phyloP scores from a whole-genome alignment of 768 basidiomycete genomes.

The Lyophyllum semitale region DNA sequence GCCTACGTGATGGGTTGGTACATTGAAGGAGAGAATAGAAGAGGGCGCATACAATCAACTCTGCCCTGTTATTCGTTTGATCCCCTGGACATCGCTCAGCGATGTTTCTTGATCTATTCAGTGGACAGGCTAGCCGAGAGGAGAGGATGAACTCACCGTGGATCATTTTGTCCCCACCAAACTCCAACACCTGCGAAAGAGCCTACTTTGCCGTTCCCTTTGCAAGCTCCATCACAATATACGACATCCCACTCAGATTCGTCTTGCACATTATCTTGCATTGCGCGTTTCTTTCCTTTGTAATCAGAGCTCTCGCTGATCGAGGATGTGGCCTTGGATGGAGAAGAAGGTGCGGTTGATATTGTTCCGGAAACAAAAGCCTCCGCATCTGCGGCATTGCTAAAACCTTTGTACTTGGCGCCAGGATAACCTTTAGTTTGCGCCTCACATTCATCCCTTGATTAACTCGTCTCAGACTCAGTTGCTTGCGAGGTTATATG shows the following conservation, averaged over 20 bases:
- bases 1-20: conserved; percentile 52
- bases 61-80: conserved; percentile 89
- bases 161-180: conserved; percentile 78
- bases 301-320: background rate
- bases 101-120: conserved; percentile 59
- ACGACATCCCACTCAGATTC: conserved; percentile 51
- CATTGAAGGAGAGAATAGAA: background rate
- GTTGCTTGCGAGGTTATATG: conserved; percentile 3
- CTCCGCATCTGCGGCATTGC: conserved; percentile 54
- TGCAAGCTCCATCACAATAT: conserved; percentile 88
- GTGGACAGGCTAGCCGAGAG: background rate
- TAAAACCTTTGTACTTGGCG: conserved; percentile 71
- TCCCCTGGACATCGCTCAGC: conserved; percentile 80
- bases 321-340: background rate
- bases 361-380: conserved; percentile 42
- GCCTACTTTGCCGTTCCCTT: conserved; percentile 71
- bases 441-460: conserved; percentile 72
- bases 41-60: conserved; percentile 66
- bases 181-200: conserved; percentile 85
- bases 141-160: conserved; percentile 43
- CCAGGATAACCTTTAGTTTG: conserved; percentile 68
- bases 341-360: background rate
- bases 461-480: background rate
- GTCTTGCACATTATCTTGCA: conserved; percentile 27
- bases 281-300: conserved; percentile 37